Evolutionary conservation across 1,284 basidiomycete species (phyloP).

Genomic region (Austroboletus niveus): DNA sequence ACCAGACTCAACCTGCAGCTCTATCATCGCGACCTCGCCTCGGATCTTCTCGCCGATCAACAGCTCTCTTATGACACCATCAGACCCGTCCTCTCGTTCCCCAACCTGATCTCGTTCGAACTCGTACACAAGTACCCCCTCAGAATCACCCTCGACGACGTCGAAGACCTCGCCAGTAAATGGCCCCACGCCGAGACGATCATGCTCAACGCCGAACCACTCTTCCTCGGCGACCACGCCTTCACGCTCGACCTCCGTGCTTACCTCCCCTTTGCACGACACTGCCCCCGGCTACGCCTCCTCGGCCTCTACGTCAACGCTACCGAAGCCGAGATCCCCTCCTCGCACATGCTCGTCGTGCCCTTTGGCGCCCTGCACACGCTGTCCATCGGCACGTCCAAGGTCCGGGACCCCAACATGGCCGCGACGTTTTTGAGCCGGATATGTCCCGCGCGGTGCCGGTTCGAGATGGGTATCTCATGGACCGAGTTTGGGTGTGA

Average conservation of each 20-base stretch:
- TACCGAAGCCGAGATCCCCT: constrained; percentile 6
- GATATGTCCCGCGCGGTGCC: constrained; percentile 42
- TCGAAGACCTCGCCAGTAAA: constrained; percentile 49
- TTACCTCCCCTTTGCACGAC: constrained; percentile 49
- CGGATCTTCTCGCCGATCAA: constrained; percentile 23
- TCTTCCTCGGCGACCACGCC: constrained; percentile 32
- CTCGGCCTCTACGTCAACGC: constrained; percentile 54
- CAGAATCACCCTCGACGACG: constrained; percentile 42
- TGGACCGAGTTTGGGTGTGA: constrained; percentile 35
- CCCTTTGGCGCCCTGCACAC: constrained; percentile 40
- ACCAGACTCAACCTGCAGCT: constrained; percentile 42
- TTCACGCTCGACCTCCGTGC: constrained; percentile 48
- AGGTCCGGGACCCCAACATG: constrained; percentile 36
- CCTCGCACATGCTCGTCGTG: constrained; percentile 34
- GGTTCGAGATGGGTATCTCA: constrained; percentile 42
- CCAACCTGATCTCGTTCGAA: constrained; percentile 48
- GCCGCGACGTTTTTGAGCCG: constrained; percentile 55
- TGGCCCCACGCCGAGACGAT: constrained; percentile 50
- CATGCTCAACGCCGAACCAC: constrained; percentile 51
- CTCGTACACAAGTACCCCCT: constrained; percentile 54
- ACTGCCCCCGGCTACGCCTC: constrained; percentile 49
- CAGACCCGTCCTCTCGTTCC: constrained; percentile 46
- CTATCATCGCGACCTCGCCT: constrained; percentile 18
- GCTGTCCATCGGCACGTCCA: constrained; percentile 51
- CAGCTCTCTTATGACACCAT: constrained; percentile 47